Conservation (phyloP, 2,329 filamentous ascomycete genomes). For the Aspergillus texensis region DNA sequence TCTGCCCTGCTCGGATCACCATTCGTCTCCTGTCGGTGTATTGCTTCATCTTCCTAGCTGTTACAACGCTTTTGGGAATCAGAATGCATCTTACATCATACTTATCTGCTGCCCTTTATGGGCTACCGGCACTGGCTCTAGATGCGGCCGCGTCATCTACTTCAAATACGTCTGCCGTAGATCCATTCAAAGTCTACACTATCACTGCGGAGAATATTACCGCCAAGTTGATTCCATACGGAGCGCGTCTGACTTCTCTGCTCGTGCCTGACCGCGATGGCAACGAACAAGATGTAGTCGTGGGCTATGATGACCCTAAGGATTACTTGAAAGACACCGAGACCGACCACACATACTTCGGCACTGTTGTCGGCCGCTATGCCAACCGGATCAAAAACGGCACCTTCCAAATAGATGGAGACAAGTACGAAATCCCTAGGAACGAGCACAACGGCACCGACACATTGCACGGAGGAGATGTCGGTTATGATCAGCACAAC, state of each 20-base stretch:
- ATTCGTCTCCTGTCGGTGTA: slow-evolving; percentile 32
- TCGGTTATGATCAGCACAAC: slow-evolving; percentile 53
- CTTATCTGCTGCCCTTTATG: slow-evolving; percentile 35
- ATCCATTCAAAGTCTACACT: slow-evolving; percentile 48
- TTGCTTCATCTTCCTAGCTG: slow-evolving; percentile 32
- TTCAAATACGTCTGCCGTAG: slow-evolving; percentile 29
- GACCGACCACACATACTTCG: slow-evolving; percentile 53
- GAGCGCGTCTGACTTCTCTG: slow-evolving; percentile 50
- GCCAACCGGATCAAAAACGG: slow-evolving; percentile 61
- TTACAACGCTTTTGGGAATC: slow-evolving; percentile 31
- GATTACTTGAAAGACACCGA: slow-evolving; percentile 49
- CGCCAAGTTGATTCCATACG: slow-evolving; percentile 52
- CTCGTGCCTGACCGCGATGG: slow-evolving; percentile 55
- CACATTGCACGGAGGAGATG: slow-evolving; percentile 55
- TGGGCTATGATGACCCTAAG: slow-evolving; percentile 53
- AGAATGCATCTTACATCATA: slow-evolving; percentile 42
- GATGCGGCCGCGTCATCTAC: slow-evolving; percentile 15
- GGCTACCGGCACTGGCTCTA: slow-evolving; percentile 33
- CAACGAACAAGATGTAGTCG: slow-evolving; percentile 51
- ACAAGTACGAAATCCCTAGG: slow-evolving; percentile 50
- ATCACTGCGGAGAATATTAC: slow-evolving; percentile 52
- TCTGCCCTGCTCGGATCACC: slow-evolving; percentile 33
- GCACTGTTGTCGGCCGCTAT: slow-evolving; percentile 54
- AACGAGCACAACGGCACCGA: slow-evolving; percentile 56
- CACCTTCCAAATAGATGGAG: slow-evolving; percentile 54